These are phyloP conservation scores for Leersia perrieri DNA, from an alignment of 176 grass and related monocot species.

Conservation along the genomic window DNA sequence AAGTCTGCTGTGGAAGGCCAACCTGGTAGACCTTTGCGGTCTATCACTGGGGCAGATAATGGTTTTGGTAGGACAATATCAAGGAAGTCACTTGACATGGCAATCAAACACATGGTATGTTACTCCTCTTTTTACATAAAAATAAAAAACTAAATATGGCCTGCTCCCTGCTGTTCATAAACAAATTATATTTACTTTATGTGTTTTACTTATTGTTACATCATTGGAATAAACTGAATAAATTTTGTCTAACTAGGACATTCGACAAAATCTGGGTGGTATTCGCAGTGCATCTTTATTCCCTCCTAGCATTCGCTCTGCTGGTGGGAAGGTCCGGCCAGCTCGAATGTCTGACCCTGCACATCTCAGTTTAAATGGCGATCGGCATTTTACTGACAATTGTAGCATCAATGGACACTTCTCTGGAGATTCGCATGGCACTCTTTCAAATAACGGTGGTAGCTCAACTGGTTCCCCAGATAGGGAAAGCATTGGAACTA, in stretches of 20 bases:
- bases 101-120: slow-evolving; percentile 96
- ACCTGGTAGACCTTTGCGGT: slow-evolving; percentile 22
- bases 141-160: neutral
- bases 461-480: slow-evolving; percentile 58
- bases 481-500: slow-evolving; percentile 56
- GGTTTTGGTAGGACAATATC: slow-evolving; percentile 96
- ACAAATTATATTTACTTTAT: neutral
- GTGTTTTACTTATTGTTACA: neutral
- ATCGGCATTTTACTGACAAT: slow-evolving; percentile 45
- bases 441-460: slow-evolving; percentile 41
- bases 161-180: neutral
- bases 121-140: slow-evolving; percentile 29
- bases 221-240: slow-evolving; percentile 16
- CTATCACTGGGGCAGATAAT: slow-evolving; percentile 53
- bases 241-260: slow-evolving; percentile 54
- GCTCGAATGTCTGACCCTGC: slow-evolving; percentile 54
- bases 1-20: slow-evolving; percentile 50
- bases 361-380: slow-evolving; percentile 40
- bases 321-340: slow-evolving; percentile 44
- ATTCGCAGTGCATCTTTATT: slow-evolving; percentile 78
- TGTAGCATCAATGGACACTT: slow-evolving; percentile 44
- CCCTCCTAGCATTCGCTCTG: slow-evolving; percentile 88
- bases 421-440: slow-evolving; percentile 44
- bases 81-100: slow-evolving; percentile 97
- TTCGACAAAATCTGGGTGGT: slow-evolving; percentile 79